Percentiles rank a stretch among this genome's conserved stretches.
These are phyloP conservation scores for Gremmenia infestans DNA, from an alignment of 2,329 filamentous ascomycete species.

Conservation along the genomic window DNA sequence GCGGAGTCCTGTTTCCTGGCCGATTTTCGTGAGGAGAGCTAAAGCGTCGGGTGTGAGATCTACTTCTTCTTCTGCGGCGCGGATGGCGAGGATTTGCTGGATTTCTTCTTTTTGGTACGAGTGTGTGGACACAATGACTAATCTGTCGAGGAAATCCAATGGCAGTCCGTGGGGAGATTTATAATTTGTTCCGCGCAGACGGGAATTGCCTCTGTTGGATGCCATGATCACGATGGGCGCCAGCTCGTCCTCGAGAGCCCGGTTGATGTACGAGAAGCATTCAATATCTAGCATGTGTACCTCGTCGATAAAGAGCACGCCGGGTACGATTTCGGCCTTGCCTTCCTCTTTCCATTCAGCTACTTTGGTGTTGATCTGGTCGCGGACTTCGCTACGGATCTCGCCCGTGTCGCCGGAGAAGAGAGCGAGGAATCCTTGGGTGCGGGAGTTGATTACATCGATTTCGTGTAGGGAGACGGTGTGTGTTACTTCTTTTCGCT, in stretches of 20 bases:
- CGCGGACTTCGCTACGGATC: slow-evolving; percentile 92
- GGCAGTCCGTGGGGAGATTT: slow-evolving; percentile 89
- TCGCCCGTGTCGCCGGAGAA: slow-evolving; percentile 98
- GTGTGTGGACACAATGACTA: slow-evolving; percentile 94
- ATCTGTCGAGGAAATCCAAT: slow-evolving; percentile 90
- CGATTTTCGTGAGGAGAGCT: slow-evolving; percentile 91
- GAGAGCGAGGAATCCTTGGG: slow-evolving; percentile 94
- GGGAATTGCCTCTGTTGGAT: slow-evolving; percentile 87
- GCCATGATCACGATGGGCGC: slow-evolving; percentile 99
- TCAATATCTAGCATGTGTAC: slow-evolving; percentile 99
- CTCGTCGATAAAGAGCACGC: slow-evolving; percentile 96
- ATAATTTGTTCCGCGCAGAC: slow-evolving; percentile 91
- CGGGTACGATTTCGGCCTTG: slow-evolving; percentile 96
- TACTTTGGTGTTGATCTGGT: slow-evolving; percentile 99
- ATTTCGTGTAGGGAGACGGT: slow-evolving; percentile 97
- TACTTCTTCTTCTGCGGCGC: slow-evolving; percentile 93
- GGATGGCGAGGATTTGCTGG: slow-evolving; percentile 84
- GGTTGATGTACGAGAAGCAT: slow-evolving; percentile 98
- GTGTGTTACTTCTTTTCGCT: slow-evolving; percentile 94
- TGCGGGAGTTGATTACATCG: slow-evolving; percentile 97
- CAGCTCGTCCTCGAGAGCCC: slow-evolving; percentile 88
- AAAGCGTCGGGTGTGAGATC: slow-evolving; percentile 86
- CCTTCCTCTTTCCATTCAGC: slow-evolving; percentile 99
- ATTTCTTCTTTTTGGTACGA: slow-evolving; percentile 80
- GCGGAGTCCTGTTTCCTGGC: slow-evolving; percentile 81